Evolutionary conservation across 345 rosid species (phyloP), one percentile per base, ranked within the genome.

Genomic region (Boechera retrofracta): DNA sequence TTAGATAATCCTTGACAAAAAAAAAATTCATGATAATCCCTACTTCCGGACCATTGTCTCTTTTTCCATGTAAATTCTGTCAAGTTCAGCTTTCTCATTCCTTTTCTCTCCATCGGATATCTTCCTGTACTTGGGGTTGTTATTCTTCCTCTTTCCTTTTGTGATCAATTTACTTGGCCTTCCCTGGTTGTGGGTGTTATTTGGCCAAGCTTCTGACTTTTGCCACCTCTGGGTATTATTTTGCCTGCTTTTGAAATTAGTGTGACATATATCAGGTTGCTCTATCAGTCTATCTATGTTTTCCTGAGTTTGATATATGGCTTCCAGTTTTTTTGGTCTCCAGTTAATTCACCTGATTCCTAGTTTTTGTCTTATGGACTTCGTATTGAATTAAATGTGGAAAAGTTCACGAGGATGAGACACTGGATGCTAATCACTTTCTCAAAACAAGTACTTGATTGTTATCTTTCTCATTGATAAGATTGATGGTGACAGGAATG

Each of bases 351-450:
- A 4, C 8, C 64, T 73, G 77, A 61, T 26, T 36, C 31, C 60
- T 38, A 32, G 32, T 47, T 41, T 59, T 48, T 39, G 45, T 52
- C 18, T 31, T 36, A 16, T 67, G 56, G 48, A 39, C 69, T 38
- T 56, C 18, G 51, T 11, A 41, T 51, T 68, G 10, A 39, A 35
- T 7, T 67, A 59, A 48, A 69, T 49, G 63, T 63, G 51, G 71
- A 54, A 45, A 77, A 35, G 53, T 61, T 61, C 48, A 41, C 36
- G 67, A 49, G 68, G 79, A 36, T 75, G 60, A 67, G 48, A 67
- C 29, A 12, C 7, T 41, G 5, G 49, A 21, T 68, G 48, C 18
- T 52, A 61, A 61, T 33, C 55, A 51, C 47, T 74, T 42, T 54
- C 57, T 58, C 73, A 15, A 49, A 39, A 67, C 60, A 61, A 42